Percentiles rank a stretch among this genome's conserved stretches.
Evolutionary conservation across 768 basidiomycete species (phyloP).

Genomic region (Sporobolomyces roseus): DNA sequence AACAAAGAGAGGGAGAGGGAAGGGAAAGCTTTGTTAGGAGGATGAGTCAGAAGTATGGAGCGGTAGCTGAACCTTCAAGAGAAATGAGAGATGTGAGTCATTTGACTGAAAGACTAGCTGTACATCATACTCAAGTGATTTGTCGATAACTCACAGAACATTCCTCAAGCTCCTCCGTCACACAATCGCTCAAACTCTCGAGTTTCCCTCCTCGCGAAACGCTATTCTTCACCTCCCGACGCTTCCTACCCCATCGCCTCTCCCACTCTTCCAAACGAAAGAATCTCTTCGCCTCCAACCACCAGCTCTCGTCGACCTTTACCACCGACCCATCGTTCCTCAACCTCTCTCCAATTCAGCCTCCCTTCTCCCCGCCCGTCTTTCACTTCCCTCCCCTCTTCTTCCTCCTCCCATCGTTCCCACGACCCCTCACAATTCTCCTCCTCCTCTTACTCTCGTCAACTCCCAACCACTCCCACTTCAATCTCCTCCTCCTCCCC

Average conservation of each 20-base stretch:
- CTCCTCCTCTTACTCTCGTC: background rate
- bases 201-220: conserved; percentile 33
- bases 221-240: conserved; percentile 19
- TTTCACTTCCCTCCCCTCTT: background rate
- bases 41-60: conserved; percentile 38
- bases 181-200: conserved; percentile 29
- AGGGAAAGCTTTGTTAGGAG: conserved; percentile 33
- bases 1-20: background rate
- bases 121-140: background rate
- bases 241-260: background rate
- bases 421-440: background rate
- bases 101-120: background rate
- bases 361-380: background rate
- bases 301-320: background rate
- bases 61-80: too few species aligned
- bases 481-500: background rate
- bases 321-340: too few species aligned
- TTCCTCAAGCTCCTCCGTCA: background rate
- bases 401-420: background rate
- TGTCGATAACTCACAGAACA: background rate
- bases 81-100: too few species aligned
- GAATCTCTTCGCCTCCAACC: too few species aligned
- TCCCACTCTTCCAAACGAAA: background rate
- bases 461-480: background rate
- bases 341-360: too few species aligned